Evolutionary conservation across 2,329 filamentous ascomycete genomes (phyloP).

Genomic region (Aspergillus terreus): DNA sequence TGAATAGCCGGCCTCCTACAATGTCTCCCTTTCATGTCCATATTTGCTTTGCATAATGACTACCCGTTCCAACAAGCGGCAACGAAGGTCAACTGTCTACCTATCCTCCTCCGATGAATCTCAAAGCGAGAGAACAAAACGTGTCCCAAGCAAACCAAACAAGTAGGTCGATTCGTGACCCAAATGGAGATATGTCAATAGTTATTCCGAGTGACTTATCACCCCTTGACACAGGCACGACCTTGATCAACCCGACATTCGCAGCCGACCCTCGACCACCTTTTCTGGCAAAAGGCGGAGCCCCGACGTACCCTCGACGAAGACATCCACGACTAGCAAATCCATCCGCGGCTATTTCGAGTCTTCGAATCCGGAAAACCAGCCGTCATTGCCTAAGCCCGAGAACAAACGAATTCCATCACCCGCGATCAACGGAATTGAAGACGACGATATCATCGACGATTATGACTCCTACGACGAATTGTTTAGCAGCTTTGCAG

Average conservation of each 20-base stretch:
- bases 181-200: too few relatives aligned
- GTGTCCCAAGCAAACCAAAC: background rate
- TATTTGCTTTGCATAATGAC: conserved; percentile 24
- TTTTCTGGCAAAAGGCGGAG: too few relatives aligned
- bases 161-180: too few relatives aligned
- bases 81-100: conserved; percentile 28
- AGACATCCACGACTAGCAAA: too few relatives aligned
- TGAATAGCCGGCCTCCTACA: background rate
- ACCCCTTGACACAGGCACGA: too few relatives aligned
- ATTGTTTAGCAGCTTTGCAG: conserved; percentile 30
- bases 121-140: conserved; percentile 5
- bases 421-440: background rate
- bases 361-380: conserved; percentile 36
- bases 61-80: conserved; percentile 34
- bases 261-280: too few relatives aligned
- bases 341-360: too few relatives aligned
- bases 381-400: conserved; percentile 33
- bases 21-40: conserved; percentile 5
- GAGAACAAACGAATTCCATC: conserved; percentile 10
- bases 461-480: conserved; percentile 39
- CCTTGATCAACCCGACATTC: too few relatives aligned
- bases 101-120: conserved; percentile 23
- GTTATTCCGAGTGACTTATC: too few relatives aligned
- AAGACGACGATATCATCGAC: conserved; percentile 37
- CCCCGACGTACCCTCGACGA: too few relatives aligned